A percentile compares a stretch with the other conserved stretches of the same genome.
phyloP scores from a whole-genome alignment of 805 yeast genomes.

The Candida vartiovaarae region DNA sequence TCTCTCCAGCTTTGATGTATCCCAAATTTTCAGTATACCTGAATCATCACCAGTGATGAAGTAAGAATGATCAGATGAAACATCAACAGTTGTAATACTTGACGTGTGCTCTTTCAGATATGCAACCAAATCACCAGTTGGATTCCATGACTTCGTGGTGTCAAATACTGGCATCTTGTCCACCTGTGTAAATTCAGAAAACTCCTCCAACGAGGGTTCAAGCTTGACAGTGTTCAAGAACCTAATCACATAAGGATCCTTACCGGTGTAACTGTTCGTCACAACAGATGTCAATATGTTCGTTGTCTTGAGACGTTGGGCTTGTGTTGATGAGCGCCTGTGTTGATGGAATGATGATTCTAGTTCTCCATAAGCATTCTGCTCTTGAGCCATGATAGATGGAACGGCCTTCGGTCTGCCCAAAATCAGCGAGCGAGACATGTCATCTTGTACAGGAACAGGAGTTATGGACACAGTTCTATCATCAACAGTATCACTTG shows the following conservation, averaged over 20 bases:
- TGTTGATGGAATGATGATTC: conserved; percentile 20
- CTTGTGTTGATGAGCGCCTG: conserved; percentile 9
- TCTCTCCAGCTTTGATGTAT: conserved; percentile 52
- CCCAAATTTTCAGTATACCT: conserved; percentile 78
- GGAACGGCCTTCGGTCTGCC: conserved; percentile 32
- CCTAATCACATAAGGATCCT: conserved; percentile 52
- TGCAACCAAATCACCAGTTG: conserved; percentile 51
- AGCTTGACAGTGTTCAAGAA: conserved; percentile 47
- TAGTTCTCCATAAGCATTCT: conserved; percentile 40
- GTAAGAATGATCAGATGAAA: conserved; percentile 54
- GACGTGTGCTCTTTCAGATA: conserved; percentile 57
- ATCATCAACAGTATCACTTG: conserved; percentile 3
- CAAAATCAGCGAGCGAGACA: conserved; percentile 28
- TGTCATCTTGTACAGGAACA: conserved; percentile 10
- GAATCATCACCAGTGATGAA: conserved; percentile 74
- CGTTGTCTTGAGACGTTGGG: conserved; percentile 7
- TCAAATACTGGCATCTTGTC: conserved; percentile 3
- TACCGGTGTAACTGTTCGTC: conserved; percentile 59
- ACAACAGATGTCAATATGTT: conserved; percentile 23
- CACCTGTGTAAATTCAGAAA: conserved; percentile 56
- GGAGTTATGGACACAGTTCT: conserved; percentile 6
- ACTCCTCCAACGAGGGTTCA: conserved; percentile 52
- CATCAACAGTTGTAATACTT: conserved; percentile 48
- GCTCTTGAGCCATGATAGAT: conserved; percentile 31
- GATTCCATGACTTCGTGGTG: conserved; percentile 26